Evolutionary conservation across 306 rosid species (phyloP), one percentile per base, ranked within the genome.

Genomic region (Cicer pinnatifidum): DNA sequence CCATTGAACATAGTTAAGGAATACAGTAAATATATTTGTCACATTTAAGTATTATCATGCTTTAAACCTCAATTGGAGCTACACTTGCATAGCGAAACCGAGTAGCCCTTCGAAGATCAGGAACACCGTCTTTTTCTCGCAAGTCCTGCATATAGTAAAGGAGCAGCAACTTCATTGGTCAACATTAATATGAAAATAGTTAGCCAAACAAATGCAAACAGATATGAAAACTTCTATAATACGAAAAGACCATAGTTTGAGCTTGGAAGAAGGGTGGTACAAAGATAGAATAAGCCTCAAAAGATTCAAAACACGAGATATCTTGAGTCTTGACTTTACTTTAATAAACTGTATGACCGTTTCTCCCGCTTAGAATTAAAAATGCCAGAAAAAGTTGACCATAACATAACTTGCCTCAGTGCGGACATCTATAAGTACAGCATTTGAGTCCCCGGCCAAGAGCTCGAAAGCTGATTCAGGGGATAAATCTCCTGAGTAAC

Each of bases 401-500:
- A 61, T 67, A 76, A 73, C 77, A 65, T 67, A 76, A 73, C 97
- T 87, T 85, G 86, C 98, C 97, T 94, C 97, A 2, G 85, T 78
- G 53, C 97, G 93, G 82, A 91, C 76, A 82, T 91, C 98, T 78
- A 94, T 72, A 68, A 94, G 96, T 64, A 86, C 85, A 76, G 91
- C 89, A 68, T 88, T 83, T 59, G 73, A 82, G 69, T 85, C 87
- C 81, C 85, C 95, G 9, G 83, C 69, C 94, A 94, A 82, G 69
- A 91, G 84, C 74, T 88, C 90, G 45, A 89, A 81, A 78, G 98
- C 88, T 35, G 73, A 60, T 84, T 94, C 64, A 51, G 98, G 92
- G 69, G 98, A 75, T 76, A 94, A 85, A 86, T 91, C 96, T 69
- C 98, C 98, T 4, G 98, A 71, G 54, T 89, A 94, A 80, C 98